Evolutionary conservation across 2,329 filamentous ascomycete species (phyloP), one percentile per base, ranked within the genome.

Genomic region (Colletotrichum sp.): DNA sequence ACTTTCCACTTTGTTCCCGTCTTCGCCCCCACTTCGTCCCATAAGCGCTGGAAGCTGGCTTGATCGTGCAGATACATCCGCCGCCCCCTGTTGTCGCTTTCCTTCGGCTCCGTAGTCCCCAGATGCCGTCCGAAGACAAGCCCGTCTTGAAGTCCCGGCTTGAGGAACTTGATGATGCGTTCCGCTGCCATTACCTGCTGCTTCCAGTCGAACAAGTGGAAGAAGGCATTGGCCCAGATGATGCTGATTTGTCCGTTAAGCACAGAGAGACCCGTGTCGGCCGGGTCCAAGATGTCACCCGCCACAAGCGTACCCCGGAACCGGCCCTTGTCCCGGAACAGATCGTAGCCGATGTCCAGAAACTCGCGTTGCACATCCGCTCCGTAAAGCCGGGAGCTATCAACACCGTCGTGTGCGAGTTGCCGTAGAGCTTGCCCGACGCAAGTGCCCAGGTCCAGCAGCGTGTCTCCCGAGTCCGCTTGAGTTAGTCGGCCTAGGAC

Each of bases 291-390:
- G 75, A 91, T 82, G 75, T 92, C 88, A 24, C 89, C 90, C 4
- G 85, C 79, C 34, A 92, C 82, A 77, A 92, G 91, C 3, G 84
- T 84, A 3, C 86, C 85, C 24, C 84, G 83, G 7, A 92, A 82
- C 39, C 72, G 85, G n/a, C 83, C 80, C 30, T 87, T 86, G 76
- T 94, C 93, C 61, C 88, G 86, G 83, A 94, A 95, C 24, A 95
- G 85, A 70, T 93, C 90, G 81, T 93, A 92, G 32, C 91, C 91
- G n/a, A 90, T 81, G 13, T 90, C 86, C 68, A 92, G 85, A 78
- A 92, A 90, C n/a, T 83, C 83, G 24, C 84, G 78, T 59, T 88
- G 85, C 4, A 90, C 77, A 76, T 92, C 90, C 5, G 85, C 84
- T 21, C 89, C 90, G 74, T 87, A 87, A n/a, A 92, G 81, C 61